Evolutionary conservation across 257 asterid species (phyloP).

Genomic region (Galeopsis tetrahit): DNA sequence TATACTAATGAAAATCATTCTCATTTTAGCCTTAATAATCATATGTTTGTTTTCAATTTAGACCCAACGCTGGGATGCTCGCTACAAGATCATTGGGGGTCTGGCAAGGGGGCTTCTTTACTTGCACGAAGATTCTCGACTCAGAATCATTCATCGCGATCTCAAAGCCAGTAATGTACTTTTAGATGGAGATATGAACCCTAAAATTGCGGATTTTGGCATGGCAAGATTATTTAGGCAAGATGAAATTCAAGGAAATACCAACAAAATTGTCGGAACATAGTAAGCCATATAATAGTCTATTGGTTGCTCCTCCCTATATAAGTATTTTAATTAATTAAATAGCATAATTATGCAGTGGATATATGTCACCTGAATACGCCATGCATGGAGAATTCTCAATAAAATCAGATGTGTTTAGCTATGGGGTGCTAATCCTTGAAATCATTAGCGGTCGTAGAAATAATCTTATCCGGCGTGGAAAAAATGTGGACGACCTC

Average conservation of each 20-base stretch:
- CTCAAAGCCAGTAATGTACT: neutral
- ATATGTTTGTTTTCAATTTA: neutral
- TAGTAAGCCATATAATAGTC: neutral
- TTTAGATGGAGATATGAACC: conserved; percentile 7
- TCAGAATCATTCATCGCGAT: neutral
- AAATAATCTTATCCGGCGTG: neutral
- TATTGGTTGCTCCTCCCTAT: no score
- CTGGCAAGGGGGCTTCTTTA: neutral
- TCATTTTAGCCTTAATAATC: neutral
- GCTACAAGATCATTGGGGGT: neutral
- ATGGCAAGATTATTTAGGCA: conserved; percentile 5
- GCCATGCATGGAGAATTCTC: neutral
- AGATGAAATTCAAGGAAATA: neutral
- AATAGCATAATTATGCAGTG: neutral
- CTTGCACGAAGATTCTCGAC: neutral
- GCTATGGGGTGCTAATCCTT: neutral
- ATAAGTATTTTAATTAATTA: no score
- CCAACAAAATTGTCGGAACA: neutral
- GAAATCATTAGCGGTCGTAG: neutral
- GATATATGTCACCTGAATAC: neutral
- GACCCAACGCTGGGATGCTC: neutral
- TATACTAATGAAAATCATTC: neutral
- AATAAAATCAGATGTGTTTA: neutral
- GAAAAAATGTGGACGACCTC: neutral
- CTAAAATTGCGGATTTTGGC: conserved; percentile 11